phyloP scores from a whole-genome alignment of 176 grass and related monocot genomes.

The Carex pumila region DNA sequence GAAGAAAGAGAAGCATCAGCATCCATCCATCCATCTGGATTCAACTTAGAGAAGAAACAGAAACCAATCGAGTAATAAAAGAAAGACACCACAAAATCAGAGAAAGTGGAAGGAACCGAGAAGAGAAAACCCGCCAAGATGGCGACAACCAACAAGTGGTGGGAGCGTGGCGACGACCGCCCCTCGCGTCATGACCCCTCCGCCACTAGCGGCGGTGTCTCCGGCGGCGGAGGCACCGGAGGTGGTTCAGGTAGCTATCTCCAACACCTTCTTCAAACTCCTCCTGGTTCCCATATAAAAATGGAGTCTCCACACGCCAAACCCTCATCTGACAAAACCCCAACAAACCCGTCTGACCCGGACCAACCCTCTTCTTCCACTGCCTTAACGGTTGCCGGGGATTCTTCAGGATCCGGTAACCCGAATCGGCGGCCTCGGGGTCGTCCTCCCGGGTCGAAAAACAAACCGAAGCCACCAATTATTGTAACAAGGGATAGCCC shows the following conservation, averaged over 20 bases:
- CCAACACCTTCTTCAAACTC: slow-evolving; percentile 64
- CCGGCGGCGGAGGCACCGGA: slow-evolving; percentile 21
- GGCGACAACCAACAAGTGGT: slow-evolving; percentile 98
- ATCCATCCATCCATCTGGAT: slow-evolving; percentile 10
- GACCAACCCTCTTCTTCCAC: slow-evolving; percentile 79
- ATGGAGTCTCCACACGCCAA: slow-evolving; percentile 50
- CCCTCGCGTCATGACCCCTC: slow-evolving; percentile 61
- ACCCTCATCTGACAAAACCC: slow-evolving; percentile 46
- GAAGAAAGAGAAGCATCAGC: not conserved
- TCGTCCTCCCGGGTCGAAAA: slow-evolving; percentile 75
- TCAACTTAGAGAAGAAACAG: not conserved
- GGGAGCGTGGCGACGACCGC: slow-evolving; percentile 70
- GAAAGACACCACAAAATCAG: not conserved
- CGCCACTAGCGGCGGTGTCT: slow-evolving; percentile 18
- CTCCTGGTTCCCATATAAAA: slow-evolving; percentile 54
- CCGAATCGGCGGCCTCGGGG: slow-evolving; percentile 70
- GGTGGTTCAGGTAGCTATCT: slow-evolving; percentile 51
- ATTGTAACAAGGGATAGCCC: slow-evolving; percentile 92
- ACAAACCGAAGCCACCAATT: slow-evolving; percentile 91
- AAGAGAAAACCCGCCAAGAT: slow-evolving; percentile 32
- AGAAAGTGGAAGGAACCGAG: not conserved
- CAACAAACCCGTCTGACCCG: slow-evolving; percentile 15
- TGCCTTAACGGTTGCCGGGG: slow-evolving; percentile 31
- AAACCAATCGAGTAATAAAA: not conserved
- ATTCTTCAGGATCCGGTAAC: slow-evolving; percentile 35